phyloP scores from a whole-genome alignment of 1,284 basidiomycete species.

The Sphaerobolus stellatus region DNA sequence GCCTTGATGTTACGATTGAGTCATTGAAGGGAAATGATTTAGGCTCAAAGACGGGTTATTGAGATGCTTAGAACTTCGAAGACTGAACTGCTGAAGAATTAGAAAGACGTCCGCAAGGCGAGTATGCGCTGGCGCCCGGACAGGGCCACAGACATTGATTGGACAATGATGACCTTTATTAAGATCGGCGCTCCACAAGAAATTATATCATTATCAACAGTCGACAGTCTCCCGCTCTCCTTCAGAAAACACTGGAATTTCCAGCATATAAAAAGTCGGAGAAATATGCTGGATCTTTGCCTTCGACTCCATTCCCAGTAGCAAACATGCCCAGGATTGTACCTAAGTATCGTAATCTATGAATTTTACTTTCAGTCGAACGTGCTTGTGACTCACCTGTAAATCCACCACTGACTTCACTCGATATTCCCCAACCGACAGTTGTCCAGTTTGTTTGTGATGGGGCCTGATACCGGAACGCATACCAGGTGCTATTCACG shows the following conservation, averaged over 20 bases:
- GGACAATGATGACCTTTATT: no score
- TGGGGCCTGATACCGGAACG: background rate
- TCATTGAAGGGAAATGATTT: no score
- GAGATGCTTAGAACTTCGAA: no score
- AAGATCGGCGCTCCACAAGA: no score
- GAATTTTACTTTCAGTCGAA: background rate
- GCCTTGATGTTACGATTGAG: no score
- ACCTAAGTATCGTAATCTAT: background rate
- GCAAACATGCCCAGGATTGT: constrained; percentile 20
- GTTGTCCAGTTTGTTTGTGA: constrained; percentile 7
- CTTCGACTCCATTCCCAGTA: constrained; percentile 17
- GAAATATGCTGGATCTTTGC: constrained; percentile 17
- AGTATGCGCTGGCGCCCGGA: no score
- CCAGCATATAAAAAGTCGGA: background rate
- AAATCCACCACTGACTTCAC: constrained; percentile 21
- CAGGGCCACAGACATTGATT: no score
- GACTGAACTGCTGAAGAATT: no score
- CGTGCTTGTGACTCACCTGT: constrained; percentile 15
- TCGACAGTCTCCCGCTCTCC: no score
- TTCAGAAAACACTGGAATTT: background rate
- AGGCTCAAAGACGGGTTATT: no score
- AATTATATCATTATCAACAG: no score
- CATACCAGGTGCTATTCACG: background rate
- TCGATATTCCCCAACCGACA: constrained; percentile 18
- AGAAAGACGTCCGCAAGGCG: no score